Evolutionary conservation across 805 yeast species (phyloP).

Genomic region (Hanseniaspora guilliermondii): DNA sequence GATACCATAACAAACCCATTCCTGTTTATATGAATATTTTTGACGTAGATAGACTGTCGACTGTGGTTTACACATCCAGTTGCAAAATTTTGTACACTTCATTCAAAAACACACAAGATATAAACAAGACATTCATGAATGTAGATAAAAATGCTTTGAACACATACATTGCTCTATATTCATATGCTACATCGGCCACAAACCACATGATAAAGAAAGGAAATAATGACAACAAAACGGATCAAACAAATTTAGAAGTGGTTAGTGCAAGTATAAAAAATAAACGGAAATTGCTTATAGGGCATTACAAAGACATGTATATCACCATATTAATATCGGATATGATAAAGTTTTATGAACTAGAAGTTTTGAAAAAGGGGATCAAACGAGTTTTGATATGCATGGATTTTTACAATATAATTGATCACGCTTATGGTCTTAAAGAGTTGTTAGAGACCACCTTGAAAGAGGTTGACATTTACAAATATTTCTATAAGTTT

Average conservation of each 20-base stretch:
- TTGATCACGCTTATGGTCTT: neutral
- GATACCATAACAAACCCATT: neutral
- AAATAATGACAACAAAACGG: too few species aligned
- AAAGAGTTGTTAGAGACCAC: neutral
- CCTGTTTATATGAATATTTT: neutral
- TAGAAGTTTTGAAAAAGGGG: neutral
- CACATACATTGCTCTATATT: constrained; percentile 2
- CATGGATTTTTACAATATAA: neutral
- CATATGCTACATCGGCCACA: neutral
- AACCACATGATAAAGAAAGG: neutral
- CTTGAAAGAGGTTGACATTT: neutral
- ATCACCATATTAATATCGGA: neutral
- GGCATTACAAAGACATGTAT: neutral
- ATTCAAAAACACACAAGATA: neutral
- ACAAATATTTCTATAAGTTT: neutral
- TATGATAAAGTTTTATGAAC: constrained; percentile 2
- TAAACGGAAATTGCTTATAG: neutral
- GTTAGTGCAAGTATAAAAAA: neutral
- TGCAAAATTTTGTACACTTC: constrained; percentile 9
- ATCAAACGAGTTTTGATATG: neutral
- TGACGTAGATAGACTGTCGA: neutral
- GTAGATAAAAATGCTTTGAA: constrained; percentile 10
- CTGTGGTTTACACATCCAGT: neutral
- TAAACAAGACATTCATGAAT: constrained; percentile 4
- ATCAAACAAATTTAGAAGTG: neutral